Evolutionary conservation across 1,284 basidiomycete species (phyloP).

Genomic region (Microstroma glucosiphilum): DNA sequence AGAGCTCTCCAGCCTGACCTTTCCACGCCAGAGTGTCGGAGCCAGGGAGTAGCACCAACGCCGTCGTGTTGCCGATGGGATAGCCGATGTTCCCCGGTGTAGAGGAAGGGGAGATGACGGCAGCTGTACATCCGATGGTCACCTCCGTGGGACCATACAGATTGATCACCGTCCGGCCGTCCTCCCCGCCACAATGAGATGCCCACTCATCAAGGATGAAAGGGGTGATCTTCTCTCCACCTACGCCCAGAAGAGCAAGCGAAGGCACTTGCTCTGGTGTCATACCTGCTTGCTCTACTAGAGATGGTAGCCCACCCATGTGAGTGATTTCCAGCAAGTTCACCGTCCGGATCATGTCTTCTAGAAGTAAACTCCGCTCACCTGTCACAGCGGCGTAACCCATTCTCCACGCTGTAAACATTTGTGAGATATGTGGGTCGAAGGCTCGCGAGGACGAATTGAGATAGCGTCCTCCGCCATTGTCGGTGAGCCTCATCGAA

Average conservation of each 20-base stretch:
- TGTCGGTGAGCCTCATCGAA: background rate
- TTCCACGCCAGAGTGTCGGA: conserved; percentile 18
- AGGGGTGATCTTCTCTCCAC: conserved; percentile 15
- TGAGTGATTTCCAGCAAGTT: conserved; percentile 35
- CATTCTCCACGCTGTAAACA: conserved; percentile 38
- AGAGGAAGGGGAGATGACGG: conserved; percentile 20
- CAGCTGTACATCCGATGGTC: conserved; percentile 43
- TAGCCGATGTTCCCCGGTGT: conserved; percentile 33
- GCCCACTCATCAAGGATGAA: conserved; percentile 11
- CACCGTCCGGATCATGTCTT: conserved; percentile 38
- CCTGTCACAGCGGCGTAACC: conserved; percentile 45
- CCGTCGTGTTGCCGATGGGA: conserved; percentile 32
- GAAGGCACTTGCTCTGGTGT: conserved; percentile 6
- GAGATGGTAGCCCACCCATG: conserved; percentile 42
- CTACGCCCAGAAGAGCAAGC: conserved; percentile 4
- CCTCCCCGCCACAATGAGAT: conserved; percentile 10
- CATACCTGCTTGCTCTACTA: conserved; percentile 20
- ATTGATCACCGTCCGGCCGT: conserved; percentile 28
- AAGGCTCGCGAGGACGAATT: conserved; percentile 26
- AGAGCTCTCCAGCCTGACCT: conserved; percentile 43
- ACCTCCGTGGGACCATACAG: conserved; percentile 47
- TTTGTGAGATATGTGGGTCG: conserved; percentile 49
- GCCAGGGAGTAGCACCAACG: conserved; percentile 8
- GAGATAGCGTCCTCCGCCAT: conserved; percentile 7
- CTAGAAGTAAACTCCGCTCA: conserved; percentile 31